Conservation (phyloP, 2,329 filamentous ascomycete genomes). For the Coniella lustricola region DNA sequence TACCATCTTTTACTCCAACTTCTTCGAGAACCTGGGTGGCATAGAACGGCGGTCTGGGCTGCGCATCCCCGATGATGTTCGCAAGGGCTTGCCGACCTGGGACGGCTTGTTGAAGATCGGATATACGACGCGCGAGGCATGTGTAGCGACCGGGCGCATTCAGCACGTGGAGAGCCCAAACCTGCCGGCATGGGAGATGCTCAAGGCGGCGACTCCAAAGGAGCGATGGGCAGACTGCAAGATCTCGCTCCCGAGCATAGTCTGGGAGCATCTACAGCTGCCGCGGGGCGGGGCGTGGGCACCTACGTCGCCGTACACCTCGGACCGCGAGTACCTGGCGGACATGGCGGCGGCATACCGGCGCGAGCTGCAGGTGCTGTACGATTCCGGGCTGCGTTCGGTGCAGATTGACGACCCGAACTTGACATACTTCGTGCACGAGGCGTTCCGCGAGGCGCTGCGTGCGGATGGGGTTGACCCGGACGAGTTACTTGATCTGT, state of each 20-base stretch:
- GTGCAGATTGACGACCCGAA: constrained; percentile 51
- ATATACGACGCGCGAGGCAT: background rate
- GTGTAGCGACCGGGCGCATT: constrained; percentile 8
- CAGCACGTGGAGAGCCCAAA: constrained; percentile 1
- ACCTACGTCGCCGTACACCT: background rate
- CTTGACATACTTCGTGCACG: constrained; percentile 50
- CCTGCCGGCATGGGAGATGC: background rate
- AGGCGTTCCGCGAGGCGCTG: constrained; percentile 45
- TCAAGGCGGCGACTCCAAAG: background rate
- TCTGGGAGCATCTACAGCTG: constrained; percentile 7
- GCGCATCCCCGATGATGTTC: constrained; percentile 7
- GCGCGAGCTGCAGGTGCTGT: constrained; percentile 43
- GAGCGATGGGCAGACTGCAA: constrained; percentile 1
- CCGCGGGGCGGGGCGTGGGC: constrained; percentile 1
- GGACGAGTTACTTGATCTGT: constrained; percentile 26
- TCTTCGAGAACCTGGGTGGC: constrained; percentile 8
- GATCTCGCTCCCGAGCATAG: constrained; percentile 5
- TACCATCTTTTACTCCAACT: constrained; percentile 8
- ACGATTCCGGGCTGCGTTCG: constrained; percentile 44
- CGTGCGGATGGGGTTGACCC: constrained; percentile 37
- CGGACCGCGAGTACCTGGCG: constrained; percentile 44
- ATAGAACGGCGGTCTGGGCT: background rate
- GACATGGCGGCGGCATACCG: constrained; percentile 48
- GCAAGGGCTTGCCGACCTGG: constrained; percentile 2
- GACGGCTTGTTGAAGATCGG: background rate